Percentiles rank a stretch among this genome's conserved stretches.
Evolutionary conservation across 352 stramenopile species (phyloP).

Genomic region (Sclerospora graminicola): DNA sequence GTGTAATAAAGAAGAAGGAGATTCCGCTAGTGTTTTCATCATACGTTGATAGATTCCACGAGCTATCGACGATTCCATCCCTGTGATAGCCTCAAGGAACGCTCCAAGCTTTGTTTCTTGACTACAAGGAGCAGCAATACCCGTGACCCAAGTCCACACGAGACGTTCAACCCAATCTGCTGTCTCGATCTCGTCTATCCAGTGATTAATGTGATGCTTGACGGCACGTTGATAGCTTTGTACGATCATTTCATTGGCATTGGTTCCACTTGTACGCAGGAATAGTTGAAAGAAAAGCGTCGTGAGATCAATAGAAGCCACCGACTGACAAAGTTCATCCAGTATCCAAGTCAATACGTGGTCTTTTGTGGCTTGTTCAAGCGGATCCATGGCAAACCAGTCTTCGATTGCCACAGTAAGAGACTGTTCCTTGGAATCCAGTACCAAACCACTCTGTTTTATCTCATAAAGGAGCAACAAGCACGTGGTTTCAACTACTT

Average conservation of each 20-base stretch:
- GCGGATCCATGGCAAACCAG: constrained; percentile 23
- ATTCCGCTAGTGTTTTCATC: no score
- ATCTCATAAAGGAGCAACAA: constrained; percentile 20
- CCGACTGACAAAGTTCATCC: constrained; percentile 12
- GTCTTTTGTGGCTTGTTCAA: constrained; percentile 12
- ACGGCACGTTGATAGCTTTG: constrained; percentile 15
- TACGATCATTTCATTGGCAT: constrained; percentile 5
- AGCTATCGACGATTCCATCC: background rate
- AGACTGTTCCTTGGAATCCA: background rate
- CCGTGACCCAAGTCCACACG: constrained; percentile 16
- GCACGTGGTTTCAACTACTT: constrained; percentile 24
- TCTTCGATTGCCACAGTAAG: constrained; percentile 6
- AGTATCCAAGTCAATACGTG: constrained; percentile 16
- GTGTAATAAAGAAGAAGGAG: constrained; percentile 24
- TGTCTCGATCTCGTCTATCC: background rate
- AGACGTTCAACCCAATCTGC: constrained; percentile 9
- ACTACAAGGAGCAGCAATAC: background rate
- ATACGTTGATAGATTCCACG: constrained; percentile 11
- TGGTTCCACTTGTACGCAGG: constrained; percentile 13
- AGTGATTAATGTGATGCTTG: constrained; percentile 6
- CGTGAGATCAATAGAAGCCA: constrained; percentile 16
- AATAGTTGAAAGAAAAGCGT: constrained; percentile 24
- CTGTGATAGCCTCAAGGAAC: constrained; percentile 8
- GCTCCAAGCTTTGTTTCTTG: constrained; percentile 7
- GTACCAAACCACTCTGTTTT: constrained; percentile 6